Evolutionary conservation across 306 rosid genomes (phyloP).

Genomic region (Casuarina cunninghamiana): DNA sequence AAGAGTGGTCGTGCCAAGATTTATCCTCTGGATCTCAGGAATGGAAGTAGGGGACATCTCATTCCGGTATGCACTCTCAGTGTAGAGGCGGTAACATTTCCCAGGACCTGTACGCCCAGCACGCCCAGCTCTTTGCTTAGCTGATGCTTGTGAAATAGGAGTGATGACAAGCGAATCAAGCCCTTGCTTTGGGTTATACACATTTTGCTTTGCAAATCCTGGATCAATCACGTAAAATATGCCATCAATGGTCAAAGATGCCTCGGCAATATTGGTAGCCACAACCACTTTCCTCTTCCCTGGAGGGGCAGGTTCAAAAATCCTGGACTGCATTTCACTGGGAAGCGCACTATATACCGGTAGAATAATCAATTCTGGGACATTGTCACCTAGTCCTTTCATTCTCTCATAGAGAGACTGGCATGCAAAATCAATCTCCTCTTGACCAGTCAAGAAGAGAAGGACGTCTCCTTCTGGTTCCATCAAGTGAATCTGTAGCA

Average conservation of each 20-base stretch:
- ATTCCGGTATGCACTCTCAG: constrained; percentile 78
- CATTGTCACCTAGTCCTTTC: constrained; percentile 72
- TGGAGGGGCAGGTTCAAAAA: constrained; percentile 85
- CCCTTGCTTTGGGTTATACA: constrained; percentile 79
- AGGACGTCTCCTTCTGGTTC: constrained; percentile 94
- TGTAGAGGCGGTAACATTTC: constrained; percentile 66
- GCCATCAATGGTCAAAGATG: constrained; percentile 88
- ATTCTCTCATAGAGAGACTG: constrained; percentile 83
- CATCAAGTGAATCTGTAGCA: constrained; percentile 77
- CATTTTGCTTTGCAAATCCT: constrained; percentile 90
- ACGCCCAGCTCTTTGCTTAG: constrained; percentile 84
- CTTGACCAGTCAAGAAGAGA: constrained; percentile 92
- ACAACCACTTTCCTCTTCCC: constrained; percentile 90
- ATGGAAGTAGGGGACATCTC: constrained; percentile 77
- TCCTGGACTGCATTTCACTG: constrained; percentile 83
- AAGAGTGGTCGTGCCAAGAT: constrained; percentile 70
- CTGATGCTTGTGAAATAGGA: constrained; percentile 92
- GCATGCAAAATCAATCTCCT: constrained; percentile 89
- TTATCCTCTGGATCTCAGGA: constrained; percentile 84
- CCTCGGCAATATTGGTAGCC: constrained; percentile 93
- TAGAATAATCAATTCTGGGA: constrained; percentile 75
- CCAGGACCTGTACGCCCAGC: constrained; percentile 94
- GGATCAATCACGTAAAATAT: constrained; percentile 83
- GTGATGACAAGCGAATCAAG: constrained; percentile 77
- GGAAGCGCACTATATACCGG: constrained; percentile 90